These are phyloP conservation scores for Taiozyma onychis DNA, from an alignment of 1,139 yeast species.

Conservation along the genomic window DNA sequence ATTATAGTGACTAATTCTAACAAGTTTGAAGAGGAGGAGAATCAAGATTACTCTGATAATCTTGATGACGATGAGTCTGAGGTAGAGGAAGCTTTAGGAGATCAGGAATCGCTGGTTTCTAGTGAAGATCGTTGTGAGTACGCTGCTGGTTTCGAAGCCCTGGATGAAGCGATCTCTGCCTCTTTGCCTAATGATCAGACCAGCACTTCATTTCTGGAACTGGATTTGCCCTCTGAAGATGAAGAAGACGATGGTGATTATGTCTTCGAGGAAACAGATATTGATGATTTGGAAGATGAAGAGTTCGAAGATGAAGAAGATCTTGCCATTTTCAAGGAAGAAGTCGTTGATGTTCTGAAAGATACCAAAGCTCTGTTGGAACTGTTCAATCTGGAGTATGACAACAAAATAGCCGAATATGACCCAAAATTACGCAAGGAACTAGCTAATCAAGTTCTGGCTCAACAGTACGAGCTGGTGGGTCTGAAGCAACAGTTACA, in stretches of 20 bases:
- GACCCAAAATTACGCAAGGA: conserved; percentile 12
- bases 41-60: conserved; percentile 29
- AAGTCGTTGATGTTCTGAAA: conserved; percentile 1
- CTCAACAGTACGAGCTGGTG: conserved; percentile 17
- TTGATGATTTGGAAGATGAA: conserved; percentile 6
- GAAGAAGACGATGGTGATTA: conserved; percentile 1
- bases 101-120: not conserved
- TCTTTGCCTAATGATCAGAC: not conserved
- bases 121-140: not conserved
- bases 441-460: conserved; percentile 16
- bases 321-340: conserved; percentile 4
- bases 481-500: conserved; percentile 14
- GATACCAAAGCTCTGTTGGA: not conserved
- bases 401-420: not conserved
- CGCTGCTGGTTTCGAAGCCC: not conserved
- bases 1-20: conserved; percentile 27
- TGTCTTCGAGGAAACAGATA: conserved; percentile 6
- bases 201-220: not conserved
- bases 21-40: conserved; percentile 32
- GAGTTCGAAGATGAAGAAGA: conserved; percentile 5
- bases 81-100: conserved; percentile 6
- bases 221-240: conserved; percentile 9
- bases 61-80: conserved; percentile 13
- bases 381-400: not conserved
- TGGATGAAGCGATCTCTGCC: not conserved